phyloP scores from a whole-genome alignment of 2,329 filamentous ascomycete species.

The Emergomyces africanus region DNA sequence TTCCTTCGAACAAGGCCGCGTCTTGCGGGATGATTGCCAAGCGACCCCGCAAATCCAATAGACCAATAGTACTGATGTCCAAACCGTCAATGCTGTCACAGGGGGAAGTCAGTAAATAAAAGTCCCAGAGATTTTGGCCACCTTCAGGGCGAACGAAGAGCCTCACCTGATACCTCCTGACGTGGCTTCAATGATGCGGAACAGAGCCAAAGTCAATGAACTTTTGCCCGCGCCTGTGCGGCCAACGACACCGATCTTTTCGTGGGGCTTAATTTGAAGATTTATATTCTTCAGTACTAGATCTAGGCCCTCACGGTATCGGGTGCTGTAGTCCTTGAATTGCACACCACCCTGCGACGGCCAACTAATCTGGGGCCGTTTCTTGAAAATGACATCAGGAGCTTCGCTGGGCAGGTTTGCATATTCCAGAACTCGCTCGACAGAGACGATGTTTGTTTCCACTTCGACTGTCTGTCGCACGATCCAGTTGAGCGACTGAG shows the following conservation, averaged over 20 bases:
- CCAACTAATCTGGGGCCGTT: conserved; percentile 80
- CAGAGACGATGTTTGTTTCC: conserved; percentile 99
- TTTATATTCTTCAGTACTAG: conserved; percentile 88
- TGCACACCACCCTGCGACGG: conserved; percentile 76
- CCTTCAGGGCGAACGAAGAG: not conserved
- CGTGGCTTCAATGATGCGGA: conserved; percentile 85
- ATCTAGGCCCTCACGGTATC: conserved; percentile 81
- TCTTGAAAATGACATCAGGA: conserved; percentile 80
- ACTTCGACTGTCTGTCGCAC: conserved; percentile 97
- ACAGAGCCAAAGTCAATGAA: conserved; percentile 80
- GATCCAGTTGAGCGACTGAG: conserved; percentile 96
- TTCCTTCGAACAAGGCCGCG: conserved; percentile 88
- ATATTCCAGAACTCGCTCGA: conserved; percentile 95
- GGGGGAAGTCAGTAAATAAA: conserved; percentile 9
- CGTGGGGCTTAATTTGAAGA: conserved; percentile 83
- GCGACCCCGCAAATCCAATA: conserved; percentile 76
- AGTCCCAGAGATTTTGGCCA: not conserved
- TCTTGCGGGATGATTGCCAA: conserved; percentile 97
- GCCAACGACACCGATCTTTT: conserved; percentile 96
- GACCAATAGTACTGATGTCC: conserved; percentile 79
- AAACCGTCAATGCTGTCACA: conserved; percentile 62
- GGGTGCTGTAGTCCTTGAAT: conserved; percentile 88
- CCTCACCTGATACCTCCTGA: conserved; percentile 56
- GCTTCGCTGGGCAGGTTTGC: conserved; percentile 83
- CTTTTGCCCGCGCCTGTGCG: conserved; percentile 95